These are phyloP conservation scores for Colletotrichum coccodes DNA, from an alignment of 2,329 filamentous ascomycete species.

Conservation along the genomic window DNA sequence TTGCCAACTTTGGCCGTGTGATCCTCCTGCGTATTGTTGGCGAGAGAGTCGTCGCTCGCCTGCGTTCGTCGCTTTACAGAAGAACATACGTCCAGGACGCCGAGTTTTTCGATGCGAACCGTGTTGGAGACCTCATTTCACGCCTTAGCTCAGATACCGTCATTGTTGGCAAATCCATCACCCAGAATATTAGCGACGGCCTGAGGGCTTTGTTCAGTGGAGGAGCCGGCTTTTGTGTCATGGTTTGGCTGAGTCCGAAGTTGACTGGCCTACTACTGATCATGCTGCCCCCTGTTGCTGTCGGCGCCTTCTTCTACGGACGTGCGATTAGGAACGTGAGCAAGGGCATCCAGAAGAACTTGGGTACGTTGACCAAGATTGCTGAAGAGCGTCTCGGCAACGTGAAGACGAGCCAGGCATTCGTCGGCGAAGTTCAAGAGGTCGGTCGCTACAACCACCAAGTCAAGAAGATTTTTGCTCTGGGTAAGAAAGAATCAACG, in stretches of 20 bases:
- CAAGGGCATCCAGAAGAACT: slow-evolving; percentile 90
- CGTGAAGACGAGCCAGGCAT: slow-evolving; percentile 95
- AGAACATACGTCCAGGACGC: slow-evolving; percentile 97
- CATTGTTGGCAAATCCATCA: slow-evolving; percentile 98
- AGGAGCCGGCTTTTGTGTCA: slow-evolving; percentile 87
- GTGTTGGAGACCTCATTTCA: slow-evolving; percentile 95
- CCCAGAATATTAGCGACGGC: slow-evolving; percentile 97
- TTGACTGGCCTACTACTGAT: slow-evolving; percentile 87
- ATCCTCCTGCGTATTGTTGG: slow-evolving; percentile 93
- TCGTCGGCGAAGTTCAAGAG: slow-evolving; percentile 92
- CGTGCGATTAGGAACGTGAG: slow-evolving; percentile 89
- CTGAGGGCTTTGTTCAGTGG: slow-evolving; percentile 90
- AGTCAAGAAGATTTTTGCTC: slow-evolving; percentile 88
- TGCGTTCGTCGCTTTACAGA: slow-evolving; percentile 90
- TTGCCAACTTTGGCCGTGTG: slow-evolving; percentile 93
- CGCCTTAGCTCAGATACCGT: slow-evolving; percentile 95
- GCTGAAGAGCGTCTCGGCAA: slow-evolving; percentile 98
- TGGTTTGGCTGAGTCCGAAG: slow-evolving; percentile 95
- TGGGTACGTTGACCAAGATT: slow-evolving; percentile 94
- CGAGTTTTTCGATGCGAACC: slow-evolving; percentile 98
- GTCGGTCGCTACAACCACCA: slow-evolving; percentile 91
- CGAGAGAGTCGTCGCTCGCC: slow-evolving; percentile 89
- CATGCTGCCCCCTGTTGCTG: slow-evolving; percentile 89
- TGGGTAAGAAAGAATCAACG: slow-evolving; percentile 87
- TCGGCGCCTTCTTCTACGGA: slow-evolving; percentile 92